phyloP scores from a whole-genome alignment of 192 early-diverging fungal genomes.

The Backusella psychrophila region DNA sequence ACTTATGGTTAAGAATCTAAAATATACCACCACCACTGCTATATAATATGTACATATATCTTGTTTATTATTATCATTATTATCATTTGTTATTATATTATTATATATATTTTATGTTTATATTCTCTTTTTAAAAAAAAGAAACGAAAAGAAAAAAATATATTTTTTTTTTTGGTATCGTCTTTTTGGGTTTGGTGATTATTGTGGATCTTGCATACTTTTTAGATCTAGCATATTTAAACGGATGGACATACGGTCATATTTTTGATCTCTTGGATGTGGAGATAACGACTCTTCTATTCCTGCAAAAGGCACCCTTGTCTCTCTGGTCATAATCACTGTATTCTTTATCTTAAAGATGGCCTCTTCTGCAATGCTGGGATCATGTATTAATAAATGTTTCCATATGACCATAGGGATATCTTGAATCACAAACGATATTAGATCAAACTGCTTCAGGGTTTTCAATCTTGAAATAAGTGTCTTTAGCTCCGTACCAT shows the following conservation, averaged over 20 bases:
- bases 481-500: neutral
- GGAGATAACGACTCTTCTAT: neutral
- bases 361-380: neutral
- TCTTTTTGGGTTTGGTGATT: neutral
- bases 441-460: neutral
- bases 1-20: slow-evolving; percentile 18
- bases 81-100: neutral
- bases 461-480: neutral
- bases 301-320: neutral
- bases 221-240: neutral
- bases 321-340: neutral
- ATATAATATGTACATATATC: neutral
- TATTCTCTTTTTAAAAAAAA: neutral
- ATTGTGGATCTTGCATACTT: neutral
- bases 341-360: neutral
- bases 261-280: neutral
- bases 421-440: neutral
- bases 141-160: neutral
- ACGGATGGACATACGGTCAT: neutral
- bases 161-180: neutral
- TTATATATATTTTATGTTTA: neutral
- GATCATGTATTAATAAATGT: neutral
- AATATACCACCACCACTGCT: neutral
- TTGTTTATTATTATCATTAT: neutral
- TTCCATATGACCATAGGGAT: neutral